Base-by-base conservation (phyloP, 495 filamentous ascomycete species). In the Daldinia caldariorum region DNA sequence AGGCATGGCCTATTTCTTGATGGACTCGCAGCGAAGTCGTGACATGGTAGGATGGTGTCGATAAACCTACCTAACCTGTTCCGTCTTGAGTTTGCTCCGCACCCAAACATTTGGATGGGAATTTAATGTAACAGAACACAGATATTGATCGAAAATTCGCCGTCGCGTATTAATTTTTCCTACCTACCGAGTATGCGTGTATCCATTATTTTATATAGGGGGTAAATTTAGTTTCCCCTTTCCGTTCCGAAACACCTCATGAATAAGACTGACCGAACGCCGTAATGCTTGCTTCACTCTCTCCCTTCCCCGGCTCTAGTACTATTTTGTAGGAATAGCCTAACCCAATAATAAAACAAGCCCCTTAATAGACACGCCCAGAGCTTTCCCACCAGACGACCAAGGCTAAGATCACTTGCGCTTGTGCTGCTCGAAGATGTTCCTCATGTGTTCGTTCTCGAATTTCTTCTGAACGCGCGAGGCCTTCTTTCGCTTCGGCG, bases 381-480 rank as follows among this genome's bases (percentile, higher is more conserved):
- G 13, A 10, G 13, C 13, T 14, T 34, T 26, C 34, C 49, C 34
- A 22, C 34, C 32, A n/a, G 8, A 37, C 16, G 41, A 29, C 49
- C 26, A 12, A n/a, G 34, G 45, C 34, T n/a, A 34, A 41, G 32
- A 4, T 39, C n/a, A 55, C 39, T 72, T 80, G 50, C 78, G 76
- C 72, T 78, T 82, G 78, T 90, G 96, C 74, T 97, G 94, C 80
- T 91, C 89, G 65, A 98, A 81, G 50, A 99, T 87, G 68, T 91
- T 89, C 73, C 84, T 85, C 95, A 99, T 97, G 77, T 99, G 95
- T 35, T 87, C 89, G 75, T 99, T 99, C 53, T 94, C 97, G 43
- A 90, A 90, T 26, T 70, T 74, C 85, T 93, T 96, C 29, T 91
- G 92, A 63, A 89, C 88, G 67, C 87, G 88, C 55, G 82, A 81